phyloP scores from a whole-genome alignment of 2,329 filamentous ascomycete genomes.

The Colletotrichum kahawae region DNA sequence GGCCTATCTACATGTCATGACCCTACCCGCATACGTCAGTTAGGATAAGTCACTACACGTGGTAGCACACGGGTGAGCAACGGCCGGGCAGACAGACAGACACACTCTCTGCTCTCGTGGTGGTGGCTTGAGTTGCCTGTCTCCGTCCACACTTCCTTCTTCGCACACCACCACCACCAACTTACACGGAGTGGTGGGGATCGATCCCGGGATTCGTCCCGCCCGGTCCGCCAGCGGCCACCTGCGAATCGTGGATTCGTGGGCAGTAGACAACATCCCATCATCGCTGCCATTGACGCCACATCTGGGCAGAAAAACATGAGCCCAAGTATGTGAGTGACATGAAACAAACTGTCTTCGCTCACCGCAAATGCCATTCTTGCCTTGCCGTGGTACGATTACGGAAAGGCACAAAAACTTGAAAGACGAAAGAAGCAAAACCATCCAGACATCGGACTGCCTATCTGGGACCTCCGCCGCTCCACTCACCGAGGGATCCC shows the following conservation, averaged over 20 bases:
- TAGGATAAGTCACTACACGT: constrained; percentile 14
- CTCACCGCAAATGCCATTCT: not conserved
- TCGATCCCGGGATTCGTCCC: constrained; percentile 13
- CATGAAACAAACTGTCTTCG: constrained; percentile 15
- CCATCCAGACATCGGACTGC: not conserved
- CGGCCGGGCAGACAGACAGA: not conserved
- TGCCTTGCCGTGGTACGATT: not conserved
- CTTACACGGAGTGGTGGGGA: not conserved
- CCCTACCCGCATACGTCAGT: constrained; percentile 19
- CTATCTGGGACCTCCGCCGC: not conserved
- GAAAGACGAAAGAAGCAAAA: not conserved
- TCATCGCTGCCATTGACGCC: not conserved
- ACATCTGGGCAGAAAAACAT: not conserved
- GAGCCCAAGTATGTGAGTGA: not conserved
- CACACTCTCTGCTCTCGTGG: not conserved
- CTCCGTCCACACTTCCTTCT: not conserved
- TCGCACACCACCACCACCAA: constrained; percentile 2
- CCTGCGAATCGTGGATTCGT: constrained; percentile 7
- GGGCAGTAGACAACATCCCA: not conserved
- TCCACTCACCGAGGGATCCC: not conserved
- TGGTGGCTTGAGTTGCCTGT: not conserved
- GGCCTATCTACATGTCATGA: not conserved
- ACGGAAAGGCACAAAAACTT: not conserved
- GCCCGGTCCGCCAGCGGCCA: constrained; percentile 12
- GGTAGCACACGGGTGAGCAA: constrained; percentile 16